Evolutionary conservation across 352 stramenopile genomes (phyloP).

Genomic region (Poterioochromonas sp.): DNA sequence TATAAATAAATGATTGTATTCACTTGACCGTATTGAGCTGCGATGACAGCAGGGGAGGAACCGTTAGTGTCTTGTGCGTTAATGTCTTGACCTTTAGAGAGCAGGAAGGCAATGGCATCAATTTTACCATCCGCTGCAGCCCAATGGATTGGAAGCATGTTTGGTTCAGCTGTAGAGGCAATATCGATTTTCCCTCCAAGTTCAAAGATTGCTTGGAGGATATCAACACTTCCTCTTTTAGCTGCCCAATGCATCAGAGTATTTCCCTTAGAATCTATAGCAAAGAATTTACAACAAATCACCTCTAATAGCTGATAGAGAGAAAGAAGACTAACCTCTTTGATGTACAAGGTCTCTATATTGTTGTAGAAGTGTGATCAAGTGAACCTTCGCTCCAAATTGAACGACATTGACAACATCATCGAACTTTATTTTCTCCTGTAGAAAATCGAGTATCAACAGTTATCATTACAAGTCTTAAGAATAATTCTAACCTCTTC

Average conservation of each 20-base stretch:
- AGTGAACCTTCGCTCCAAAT: neutral
- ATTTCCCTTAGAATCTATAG: slow-evolving; percentile 4
- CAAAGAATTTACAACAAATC: neutral
- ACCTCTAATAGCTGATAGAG: neutral
- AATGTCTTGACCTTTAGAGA: slow-evolving; percentile 49
- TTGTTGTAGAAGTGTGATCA: neutral
- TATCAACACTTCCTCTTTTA: slow-evolving; percentile 50
- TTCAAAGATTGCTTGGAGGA: slow-evolving; percentile 42
- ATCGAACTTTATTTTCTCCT: neutral
- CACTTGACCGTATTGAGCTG: slow-evolving; percentile 67
- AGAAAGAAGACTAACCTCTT: neutral
- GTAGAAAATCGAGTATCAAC: neutral
- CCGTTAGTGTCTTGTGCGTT: slow-evolving; percentile 56
- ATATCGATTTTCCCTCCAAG: slow-evolving; percentile 10
- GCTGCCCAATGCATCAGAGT: slow-evolving; percentile 57
- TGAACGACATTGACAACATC: neutral
- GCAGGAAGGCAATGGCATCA: slow-evolving; percentile 3
- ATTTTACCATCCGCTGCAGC: slow-evolving; percentile 45
- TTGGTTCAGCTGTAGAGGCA: slow-evolving; percentile 47
- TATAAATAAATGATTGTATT: slow-evolving; percentile 47
- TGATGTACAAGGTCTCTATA: neutral
- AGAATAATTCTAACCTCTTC: neutral
- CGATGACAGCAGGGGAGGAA: slow-evolving; percentile 68
- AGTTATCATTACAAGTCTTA: neutral
- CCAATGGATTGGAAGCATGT: slow-evolving; percentile 31